A percentile compares a stretch with the other conserved stretches of the same genome.
Evolutionary conservation across 176 grass and related monocot species (phyloP).

Genomic region (Eleusine coracana): DNA sequence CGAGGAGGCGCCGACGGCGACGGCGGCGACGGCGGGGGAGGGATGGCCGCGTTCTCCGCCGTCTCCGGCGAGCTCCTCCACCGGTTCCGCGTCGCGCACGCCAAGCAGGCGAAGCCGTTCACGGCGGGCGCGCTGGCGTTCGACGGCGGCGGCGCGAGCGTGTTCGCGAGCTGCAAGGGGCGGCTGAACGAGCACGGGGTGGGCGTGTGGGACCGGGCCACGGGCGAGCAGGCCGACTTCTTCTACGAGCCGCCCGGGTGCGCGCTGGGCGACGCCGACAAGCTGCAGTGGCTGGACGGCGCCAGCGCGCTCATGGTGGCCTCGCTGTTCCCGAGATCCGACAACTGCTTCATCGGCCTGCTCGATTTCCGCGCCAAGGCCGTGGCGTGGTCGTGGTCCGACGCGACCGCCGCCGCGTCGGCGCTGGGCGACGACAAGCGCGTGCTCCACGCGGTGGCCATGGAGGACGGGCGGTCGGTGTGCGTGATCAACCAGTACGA

Average conservation of each 20-base stretch:
- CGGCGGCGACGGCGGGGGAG: slow-evolving; percentile 61
- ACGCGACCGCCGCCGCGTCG: slow-evolving; percentile 62
- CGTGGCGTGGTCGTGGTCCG: slow-evolving; percentile 88
- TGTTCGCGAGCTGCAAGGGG: slow-evolving; percentile 94
- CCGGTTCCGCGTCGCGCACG: slow-evolving; percentile 70
- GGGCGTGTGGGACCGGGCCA: slow-evolving; percentile 80
- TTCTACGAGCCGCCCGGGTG: slow-evolving; percentile 80
- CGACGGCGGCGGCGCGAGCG: slow-evolving; percentile 35
- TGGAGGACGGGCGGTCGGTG: slow-evolving; percentile 76
- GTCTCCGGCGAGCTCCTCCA: slow-evolving; percentile 67
- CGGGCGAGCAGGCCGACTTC: slow-evolving; percentile 81
- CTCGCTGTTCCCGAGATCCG: slow-evolving; percentile 81
- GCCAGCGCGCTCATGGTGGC: slow-evolving; percentile 77
- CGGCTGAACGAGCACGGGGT: slow-evolving; percentile 90
- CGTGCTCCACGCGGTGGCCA: slow-evolving; percentile 88
- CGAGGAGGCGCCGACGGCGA: slow-evolving; percentile 39
- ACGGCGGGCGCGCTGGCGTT: slow-evolving; percentile 82
- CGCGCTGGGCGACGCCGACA: slow-evolving; percentile 85
- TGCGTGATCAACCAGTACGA: slow-evolving; percentile 98
- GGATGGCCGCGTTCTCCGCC: slow-evolving; percentile 84
- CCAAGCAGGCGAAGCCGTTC: slow-evolving; percentile 64
- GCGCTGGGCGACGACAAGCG: slow-evolving; percentile 75
- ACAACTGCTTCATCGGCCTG: slow-evolving; percentile 87
- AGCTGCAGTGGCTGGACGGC: slow-evolving; percentile 84
- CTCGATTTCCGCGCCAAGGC: slow-evolving; percentile 78